Base-by-base conservation (phyloP, 1,139 yeast species). In the Insectozyma bohioensis region DNA sequence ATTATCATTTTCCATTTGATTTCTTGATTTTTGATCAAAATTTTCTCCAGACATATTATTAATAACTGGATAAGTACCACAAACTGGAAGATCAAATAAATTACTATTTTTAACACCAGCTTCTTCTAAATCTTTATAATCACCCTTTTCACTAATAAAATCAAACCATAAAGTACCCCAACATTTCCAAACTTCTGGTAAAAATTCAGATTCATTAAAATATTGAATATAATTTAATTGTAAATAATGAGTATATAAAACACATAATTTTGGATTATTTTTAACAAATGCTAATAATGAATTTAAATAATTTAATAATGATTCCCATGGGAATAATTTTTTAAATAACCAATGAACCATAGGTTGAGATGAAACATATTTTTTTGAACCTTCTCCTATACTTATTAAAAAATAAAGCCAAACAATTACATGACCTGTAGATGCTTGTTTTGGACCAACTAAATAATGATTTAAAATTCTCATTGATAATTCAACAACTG, bases 131-230 rank as follows among this genome's bases (percentile, higher is more conserved):
- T 67, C 74, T 25, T 63, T 63, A 44, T 73, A 78, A 43, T 78
- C 83, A 3, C 64, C 63, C 44, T 78, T 78, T 18, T 57, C 44
- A 6, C 52, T 42, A 26, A 80, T 61, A 27, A 67, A 65, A 54
- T 84, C 90, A 57, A 77, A 84, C 90, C 92, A 84, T 26, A 84
- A 57, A 0, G 88, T 77, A 2, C 94, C 94, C 88, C 92, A 83
- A 49, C 88, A 80, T 51, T 80, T 80, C 88, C 90, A 83, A 18
- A 80, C 85, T 56, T 84, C 94, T 24, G 85, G 78, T 33, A 84
- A 60, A 29, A 66, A 72, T 54, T 83, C 92, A 49, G 76, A 67
- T 25, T 69, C 64, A 39, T 75, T 67, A 49, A 78, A 80, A 41
- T 63, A 51, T 25, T 57, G 52, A 23, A 68, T 45, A 40, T 61